A percentile compares a stretch with the other conserved stretches of the same genome.
phyloP scores from a whole-genome alignment of 2,329 filamentous ascomycete species.

The Colletotrichum sp. region DNA sequence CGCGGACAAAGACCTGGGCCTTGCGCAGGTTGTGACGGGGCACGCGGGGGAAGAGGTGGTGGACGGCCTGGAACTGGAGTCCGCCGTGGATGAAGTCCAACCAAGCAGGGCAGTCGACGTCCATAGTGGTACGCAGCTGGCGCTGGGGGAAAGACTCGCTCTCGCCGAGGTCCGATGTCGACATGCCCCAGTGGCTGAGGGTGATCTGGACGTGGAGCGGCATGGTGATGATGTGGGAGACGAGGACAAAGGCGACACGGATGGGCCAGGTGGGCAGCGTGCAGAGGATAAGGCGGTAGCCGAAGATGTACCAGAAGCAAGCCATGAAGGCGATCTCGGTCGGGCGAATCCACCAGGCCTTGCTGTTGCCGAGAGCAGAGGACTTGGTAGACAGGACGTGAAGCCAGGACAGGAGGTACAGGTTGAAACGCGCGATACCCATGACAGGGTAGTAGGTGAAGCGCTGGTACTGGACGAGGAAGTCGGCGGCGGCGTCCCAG shows the following conservation, averaged over 20 bases:
- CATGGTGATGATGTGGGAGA: constrained; percentile 70
- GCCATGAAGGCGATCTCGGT: constrained; percentile 67
- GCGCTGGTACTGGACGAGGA: constrained; percentile 65
- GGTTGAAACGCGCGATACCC: constrained; percentile 73
- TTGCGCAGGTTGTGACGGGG: constrained; percentile 71
- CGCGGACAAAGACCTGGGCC: constrained; percentile 63
- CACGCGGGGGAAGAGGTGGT: constrained; percentile 72
- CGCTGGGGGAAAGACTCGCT: constrained; percentile 72
- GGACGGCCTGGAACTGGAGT: constrained; percentile 74
- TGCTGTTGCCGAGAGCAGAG: constrained; percentile 57
- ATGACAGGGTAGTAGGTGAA: constrained; percentile 75
- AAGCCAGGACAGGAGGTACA: constrained; percentile 71
- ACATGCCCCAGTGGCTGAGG: constrained; percentile 76
- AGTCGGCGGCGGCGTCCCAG: constrained; percentile 65
- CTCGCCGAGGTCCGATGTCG: constrained; percentile 66
- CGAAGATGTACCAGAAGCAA: constrained; percentile 73
- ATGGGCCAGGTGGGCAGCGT: constrained; percentile 61
- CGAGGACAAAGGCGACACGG: constrained; percentile 66
- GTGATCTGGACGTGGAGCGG: constrained; percentile 76
- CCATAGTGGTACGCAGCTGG: constrained; percentile 75
- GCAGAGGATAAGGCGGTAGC: constrained; percentile 68
- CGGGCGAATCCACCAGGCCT: constrained; percentile 72
- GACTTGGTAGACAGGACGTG: constrained; percentile 64
- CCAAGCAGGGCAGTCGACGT: constrained; percentile 75
- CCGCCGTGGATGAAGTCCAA: constrained; percentile 76